These are phyloP conservation scores for Samsoniella hepiali DNA, from an alignment of 2,329 filamentous ascomycete genomes.

Conservation along the genomic window DNA sequence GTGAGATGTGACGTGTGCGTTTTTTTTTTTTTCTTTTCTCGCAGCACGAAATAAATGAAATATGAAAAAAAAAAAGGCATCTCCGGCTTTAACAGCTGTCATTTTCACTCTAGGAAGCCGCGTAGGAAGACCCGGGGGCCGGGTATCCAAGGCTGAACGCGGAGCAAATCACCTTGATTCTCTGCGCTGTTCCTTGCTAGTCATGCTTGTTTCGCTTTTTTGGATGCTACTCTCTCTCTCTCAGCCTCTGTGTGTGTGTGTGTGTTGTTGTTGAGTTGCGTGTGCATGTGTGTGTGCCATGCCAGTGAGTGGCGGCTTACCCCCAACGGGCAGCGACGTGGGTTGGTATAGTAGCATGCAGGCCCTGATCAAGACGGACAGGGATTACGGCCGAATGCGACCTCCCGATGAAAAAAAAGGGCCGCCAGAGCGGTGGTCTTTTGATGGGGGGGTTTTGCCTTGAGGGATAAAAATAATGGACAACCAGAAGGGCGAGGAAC, in stretches of 20 bases:
- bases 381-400: neutral
- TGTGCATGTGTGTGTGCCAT: neutral
- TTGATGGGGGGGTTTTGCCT: too few relatives aligned
- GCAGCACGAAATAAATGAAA: too few relatives aligned
- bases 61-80: too few relatives aligned
- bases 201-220: neutral
- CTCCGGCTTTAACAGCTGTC: too few relatives aligned
- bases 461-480: too few relatives aligned
- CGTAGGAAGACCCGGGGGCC: neutral
- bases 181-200: neutral
- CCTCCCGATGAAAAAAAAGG: too few relatives aligned
- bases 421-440: too few relatives aligned
- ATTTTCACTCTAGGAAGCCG: too few relatives aligned
- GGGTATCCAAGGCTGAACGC: slow-evolving; percentile 10
- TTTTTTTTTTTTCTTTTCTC: neutral
- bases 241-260: too few relatives aligned
- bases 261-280: too few relatives aligned
- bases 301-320: neutral
- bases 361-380: neutral
- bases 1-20: slow-evolving; percentile 8
- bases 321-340: neutral
- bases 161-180: neutral
- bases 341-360: neutral
- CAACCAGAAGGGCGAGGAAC: too few relatives aligned
- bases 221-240: neutral